Evolutionary conservation across 192 early-diverging fungal genomes (phyloP).

Genomic region (Umbelopsis sp.): DNA sequence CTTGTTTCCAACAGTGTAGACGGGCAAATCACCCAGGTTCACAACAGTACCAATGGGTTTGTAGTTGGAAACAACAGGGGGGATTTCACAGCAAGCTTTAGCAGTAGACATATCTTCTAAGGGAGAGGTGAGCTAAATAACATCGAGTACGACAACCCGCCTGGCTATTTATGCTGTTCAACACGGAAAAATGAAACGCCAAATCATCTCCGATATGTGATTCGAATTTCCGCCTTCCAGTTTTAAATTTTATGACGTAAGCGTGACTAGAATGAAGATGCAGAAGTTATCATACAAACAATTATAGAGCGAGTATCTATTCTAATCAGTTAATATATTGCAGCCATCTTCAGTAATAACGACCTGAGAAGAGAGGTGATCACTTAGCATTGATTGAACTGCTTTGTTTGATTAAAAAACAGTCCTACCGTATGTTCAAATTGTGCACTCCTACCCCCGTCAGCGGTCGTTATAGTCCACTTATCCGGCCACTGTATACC

Average conservation of each 20-base stretch:
- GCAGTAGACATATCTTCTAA: constrained; percentile 20
- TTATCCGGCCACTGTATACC: constrained; percentile 83
- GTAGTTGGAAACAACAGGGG: constrained; percentile 32
- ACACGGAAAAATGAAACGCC: constrained; percentile 7
- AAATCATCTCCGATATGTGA: background rate
- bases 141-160: background rate
- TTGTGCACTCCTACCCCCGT: constrained; percentile 86
- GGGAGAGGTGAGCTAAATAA: background rate
- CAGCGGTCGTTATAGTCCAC: constrained; percentile 79
- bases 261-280: too few species aligned
- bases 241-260: too few species aligned
- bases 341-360: background rate
- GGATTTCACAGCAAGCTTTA: constrained; percentile 31
- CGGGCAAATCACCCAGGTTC: constrained; percentile 26
- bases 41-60: constrained; percentile 24
- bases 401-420: background rate
- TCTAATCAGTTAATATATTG: background rate
- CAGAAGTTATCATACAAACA: too few species aligned
- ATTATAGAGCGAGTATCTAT: too few species aligned
- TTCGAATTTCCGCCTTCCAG: background rate
- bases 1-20: constrained; percentile 33
- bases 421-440: constrained; percentile 74
- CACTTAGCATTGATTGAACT: background rate
- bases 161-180: background rate
- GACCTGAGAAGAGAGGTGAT: background rate